A percentile compares a stretch with the other conserved stretches of the same genome.
Evolutionary conservation across 2,329 filamentous ascomycete species (phyloP).

Genomic region (Colletotrichum sp.): DNA sequence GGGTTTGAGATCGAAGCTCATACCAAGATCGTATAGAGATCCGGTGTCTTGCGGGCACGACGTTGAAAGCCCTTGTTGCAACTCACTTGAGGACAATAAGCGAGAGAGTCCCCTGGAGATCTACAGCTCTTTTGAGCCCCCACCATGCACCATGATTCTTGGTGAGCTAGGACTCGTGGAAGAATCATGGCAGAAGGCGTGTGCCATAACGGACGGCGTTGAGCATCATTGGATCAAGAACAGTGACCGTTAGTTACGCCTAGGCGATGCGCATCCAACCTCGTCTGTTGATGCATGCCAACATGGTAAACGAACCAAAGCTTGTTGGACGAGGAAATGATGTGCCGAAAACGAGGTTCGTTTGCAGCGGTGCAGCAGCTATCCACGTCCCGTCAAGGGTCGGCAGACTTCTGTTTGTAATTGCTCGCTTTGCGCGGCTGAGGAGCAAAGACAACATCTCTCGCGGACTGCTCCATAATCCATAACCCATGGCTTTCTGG

Average conservation of each 20-base stretch:
- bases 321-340: background rate
- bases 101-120: slow-evolving; percentile 7
- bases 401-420: background rate
- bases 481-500: background rate
- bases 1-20: background rate
- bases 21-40: background rate
- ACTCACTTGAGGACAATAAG: background rate
- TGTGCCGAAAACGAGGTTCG: background rate
- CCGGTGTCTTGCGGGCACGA: background rate
- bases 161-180: background rate
- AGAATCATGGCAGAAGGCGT: background rate
- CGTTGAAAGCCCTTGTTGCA: background rate
- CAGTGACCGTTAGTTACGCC: background rate
- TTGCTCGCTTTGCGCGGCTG: slow-evolving; percentile 1
- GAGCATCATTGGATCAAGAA: background rate
- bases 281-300: background rate
- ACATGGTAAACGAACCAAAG: background rate
- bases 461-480: background rate
- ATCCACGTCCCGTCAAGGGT: background rate
- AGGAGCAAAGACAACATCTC: background rate
- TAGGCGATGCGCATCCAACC: background rate
- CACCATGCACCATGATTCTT: background rate
- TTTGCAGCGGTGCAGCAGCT: background rate
- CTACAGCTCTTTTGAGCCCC: background rate
- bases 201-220: background rate